Base-by-base conservation (phyloP, 176 grass and related monocot species). In the Miscanthus lutarioriparius region DNA sequence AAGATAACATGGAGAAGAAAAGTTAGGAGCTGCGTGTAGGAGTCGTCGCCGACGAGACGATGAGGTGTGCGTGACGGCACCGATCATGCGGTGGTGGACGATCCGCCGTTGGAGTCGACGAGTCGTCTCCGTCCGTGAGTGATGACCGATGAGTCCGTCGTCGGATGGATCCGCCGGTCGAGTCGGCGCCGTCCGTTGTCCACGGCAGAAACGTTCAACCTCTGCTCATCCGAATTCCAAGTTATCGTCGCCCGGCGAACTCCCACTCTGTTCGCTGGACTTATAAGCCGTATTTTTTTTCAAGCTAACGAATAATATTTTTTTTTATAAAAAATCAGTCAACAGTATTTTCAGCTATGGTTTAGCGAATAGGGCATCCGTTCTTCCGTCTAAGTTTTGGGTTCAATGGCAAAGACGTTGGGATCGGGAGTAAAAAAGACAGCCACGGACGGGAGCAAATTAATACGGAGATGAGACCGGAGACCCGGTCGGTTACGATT, bases 11-110 rank as follows among this genome's bases (percentile, higher is more conserved):
- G 27, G 66, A 49, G 25, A 79, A 32, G 25, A 1, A 65, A 43
- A 65, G 39, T 7, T 8, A 25, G 37, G 14, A 56, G 27, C 2
- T 19, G 4, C 23, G 37, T 10, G 11, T 19, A 67, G 43, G 7
- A 49, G 43, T 53, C 38, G 14, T 85, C 49, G 79, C 22, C 72
- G 78, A 0, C 45, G 74, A 33, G 78, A 0, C 45, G 74, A 33
- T 2, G 78, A 81, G 71, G 47, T 47, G 47, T 62, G 45, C 78
- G 47, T 48, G 63, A 82, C 70, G 77, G 70, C 70, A 41, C 59
- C 13, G 61, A 38, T 6, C 58, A 13, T 16, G 9, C 10, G 58
- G 56, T n/a, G 20, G 56, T 61, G 54, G 56, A 61, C 8, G 20
- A 59, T 25, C 59, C 4, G 4, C 10, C n/a, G 23, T 12, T 25